Conservation (phyloP, 768 basidiomycete genomes). For the Cystobasidium onofrii region DNA sequence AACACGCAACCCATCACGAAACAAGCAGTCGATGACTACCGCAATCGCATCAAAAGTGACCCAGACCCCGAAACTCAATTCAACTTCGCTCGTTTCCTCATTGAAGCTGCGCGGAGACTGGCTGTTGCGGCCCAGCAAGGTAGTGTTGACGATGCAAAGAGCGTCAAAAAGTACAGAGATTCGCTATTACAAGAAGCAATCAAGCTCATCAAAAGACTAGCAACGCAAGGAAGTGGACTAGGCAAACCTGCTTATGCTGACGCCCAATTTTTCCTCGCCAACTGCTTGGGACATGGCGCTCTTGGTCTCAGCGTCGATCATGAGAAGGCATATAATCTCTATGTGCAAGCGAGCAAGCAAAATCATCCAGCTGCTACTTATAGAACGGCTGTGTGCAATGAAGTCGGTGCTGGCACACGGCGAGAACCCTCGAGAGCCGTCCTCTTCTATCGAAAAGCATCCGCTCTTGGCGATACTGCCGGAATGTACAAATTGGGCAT, state of each 20-base stretch:
- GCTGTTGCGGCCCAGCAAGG: conserved; percentile 58
- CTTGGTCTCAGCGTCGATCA: conserved; percentile 95
- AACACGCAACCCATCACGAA: conserved; percentile 38
- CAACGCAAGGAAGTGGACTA: conserved; percentile 60
- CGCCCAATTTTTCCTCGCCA: conserved; percentile 96
- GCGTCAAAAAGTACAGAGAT: conserved; percentile 85
- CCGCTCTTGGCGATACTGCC: conserved; percentile 87
- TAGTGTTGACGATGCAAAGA: conserved; percentile 47
- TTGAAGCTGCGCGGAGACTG: conserved; percentile 93
- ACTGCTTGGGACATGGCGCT: conserved; percentile 89
- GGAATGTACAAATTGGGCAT: conserved; percentile 99
- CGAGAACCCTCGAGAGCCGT: conserved; percentile 79
- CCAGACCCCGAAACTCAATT: conserved; percentile 98
- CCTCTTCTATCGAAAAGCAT: conserved; percentile 93
- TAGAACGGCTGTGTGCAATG: conserved; percentile 96
- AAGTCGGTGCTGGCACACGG: conserved; percentile 91
- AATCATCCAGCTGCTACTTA: conserved; percentile 92
- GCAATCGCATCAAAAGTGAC: conserved; percentile 90
- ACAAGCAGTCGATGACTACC: conserved; percentile 94
- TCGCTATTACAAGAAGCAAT: conserved; percentile 75
- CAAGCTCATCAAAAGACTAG: conserved; percentile 83
- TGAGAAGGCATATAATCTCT: conserved; percentile 93
- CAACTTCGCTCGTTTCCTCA: conserved; percentile 94
- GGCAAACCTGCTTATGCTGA: conserved; percentile 73
- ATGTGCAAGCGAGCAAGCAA: conserved; percentile 93